Evolutionary conservation across 371 early-diverging fungal genomes (phyloP).

Genomic region (Rhizopus arrhizus): DNA sequence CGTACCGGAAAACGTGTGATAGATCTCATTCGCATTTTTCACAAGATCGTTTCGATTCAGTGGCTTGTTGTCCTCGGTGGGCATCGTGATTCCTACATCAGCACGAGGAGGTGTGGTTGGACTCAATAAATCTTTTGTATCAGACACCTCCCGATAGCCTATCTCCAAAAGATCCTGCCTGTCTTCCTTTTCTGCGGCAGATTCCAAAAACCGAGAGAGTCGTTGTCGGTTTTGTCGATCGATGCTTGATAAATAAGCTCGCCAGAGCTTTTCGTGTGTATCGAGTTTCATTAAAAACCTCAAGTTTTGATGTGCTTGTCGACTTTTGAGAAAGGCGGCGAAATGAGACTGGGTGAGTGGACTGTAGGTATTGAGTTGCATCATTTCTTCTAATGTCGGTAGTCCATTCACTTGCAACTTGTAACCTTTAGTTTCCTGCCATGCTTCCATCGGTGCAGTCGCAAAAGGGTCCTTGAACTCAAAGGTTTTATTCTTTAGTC

Average conservation of each 20-base stretch:
- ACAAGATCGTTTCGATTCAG: constrained; percentile 42
- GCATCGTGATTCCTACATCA: constrained; percentile 27
- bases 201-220: constrained; percentile 36
- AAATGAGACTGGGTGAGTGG: constrained; percentile 50
- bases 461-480: constrained; percentile 50
- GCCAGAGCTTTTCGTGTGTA: constrained; percentile 53
- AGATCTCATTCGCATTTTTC: constrained; percentile 51
- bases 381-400: constrained; percentile 56
- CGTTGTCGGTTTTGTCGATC: constrained; percentile 42
- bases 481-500: constrained; percentile 26
- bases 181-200: constrained; percentile 27
- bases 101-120: constrained; percentile 19
- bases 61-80: constrained; percentile 12
- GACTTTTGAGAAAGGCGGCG: constrained; percentile 38
- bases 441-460: constrained; percentile 51
- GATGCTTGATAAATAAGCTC: constrained; percentile 36
- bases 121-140: constrained; percentile 35
- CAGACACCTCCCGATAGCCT: constrained; percentile 29
- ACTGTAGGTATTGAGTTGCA: constrained; percentile 39
- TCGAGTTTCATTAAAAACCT: constrained; percentile 50
- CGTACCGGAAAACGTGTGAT: constrained; percentile 48
- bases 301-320: constrained; percentile 46
- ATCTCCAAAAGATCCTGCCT: constrained; percentile 11
- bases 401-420: constrained; percentile 51
- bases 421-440: constrained; percentile 57